phyloP scores from a whole-genome alignment of 306 rosid species.

The Medicago ruthenica region DNA sequence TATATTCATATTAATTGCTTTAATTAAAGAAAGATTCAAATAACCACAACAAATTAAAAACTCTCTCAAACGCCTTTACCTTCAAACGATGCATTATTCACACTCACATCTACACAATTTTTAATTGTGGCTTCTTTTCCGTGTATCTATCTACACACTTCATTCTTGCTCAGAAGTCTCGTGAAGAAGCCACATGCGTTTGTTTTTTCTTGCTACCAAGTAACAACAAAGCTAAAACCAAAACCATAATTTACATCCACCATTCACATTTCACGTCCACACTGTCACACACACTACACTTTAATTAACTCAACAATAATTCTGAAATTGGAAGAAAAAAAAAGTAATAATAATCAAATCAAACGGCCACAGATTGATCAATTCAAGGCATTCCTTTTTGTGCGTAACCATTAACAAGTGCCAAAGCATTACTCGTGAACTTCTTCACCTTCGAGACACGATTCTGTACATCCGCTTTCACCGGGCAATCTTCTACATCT shows the following conservation, averaged over 20 bases:
- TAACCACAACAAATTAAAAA: conserved; percentile 18
- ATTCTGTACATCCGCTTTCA: conserved; percentile 62
- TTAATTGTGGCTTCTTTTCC: neutral
- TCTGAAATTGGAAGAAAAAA: neutral
- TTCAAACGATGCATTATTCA: conserved; percentile 1
- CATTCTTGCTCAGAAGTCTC: conserved; percentile 5
- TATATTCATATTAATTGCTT: too few species aligned
- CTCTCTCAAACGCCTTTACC: conserved; percentile 2
- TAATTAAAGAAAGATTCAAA: neutral
- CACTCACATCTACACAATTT: neutral
- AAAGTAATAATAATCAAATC: conserved; percentile 19
- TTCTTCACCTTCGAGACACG: conserved; percentile 64
- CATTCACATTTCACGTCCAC: conserved; percentile 20
- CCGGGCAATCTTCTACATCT: conserved; percentile 62
- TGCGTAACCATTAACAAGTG: conserved; percentile 76
- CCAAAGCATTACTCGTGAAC: conserved; percentile 91
- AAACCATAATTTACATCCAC: conserved; percentile 34
- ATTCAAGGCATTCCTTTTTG: conserved; percentile 52
- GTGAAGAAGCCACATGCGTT: neutral
- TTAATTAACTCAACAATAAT: neutral
- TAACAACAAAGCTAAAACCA: conserved; percentile 7
- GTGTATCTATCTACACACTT: conserved; percentile 15
- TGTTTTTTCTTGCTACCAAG: neutral
- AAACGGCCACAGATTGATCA: neutral
- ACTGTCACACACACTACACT: conserved; percentile 4